Evolutionary conservation across 2,329 filamentous ascomycete genomes (phyloP).

Genomic region (Zymoseptoria brevis): DNA sequence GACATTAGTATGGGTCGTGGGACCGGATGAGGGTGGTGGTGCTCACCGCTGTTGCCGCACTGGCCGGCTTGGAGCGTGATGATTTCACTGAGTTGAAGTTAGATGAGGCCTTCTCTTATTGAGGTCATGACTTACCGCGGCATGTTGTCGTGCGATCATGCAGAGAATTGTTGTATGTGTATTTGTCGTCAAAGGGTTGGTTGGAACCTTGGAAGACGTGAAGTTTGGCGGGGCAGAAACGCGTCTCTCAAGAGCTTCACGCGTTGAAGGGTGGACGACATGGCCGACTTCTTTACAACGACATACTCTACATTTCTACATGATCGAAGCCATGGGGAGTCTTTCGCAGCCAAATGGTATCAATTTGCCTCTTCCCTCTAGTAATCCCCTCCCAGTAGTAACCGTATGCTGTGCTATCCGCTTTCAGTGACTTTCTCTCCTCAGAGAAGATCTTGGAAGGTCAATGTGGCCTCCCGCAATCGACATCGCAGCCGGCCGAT

Average conservation of each 20-base stretch:
- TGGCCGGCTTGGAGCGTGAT: constrained; percentile 99
- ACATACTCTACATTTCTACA: neutral
- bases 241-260: neutral
- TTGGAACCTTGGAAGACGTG: neutral
- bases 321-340: neutral
- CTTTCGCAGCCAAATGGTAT: neutral
- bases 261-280: neutral
- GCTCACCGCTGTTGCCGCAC: constrained; percentile 97
- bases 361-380: neutral
- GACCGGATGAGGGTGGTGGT: neutral
- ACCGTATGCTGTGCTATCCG: neutral
- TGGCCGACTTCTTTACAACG: neutral
- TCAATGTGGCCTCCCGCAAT: neutral
- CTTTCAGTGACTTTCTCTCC: neutral
- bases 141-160: constrained; percentile 1
- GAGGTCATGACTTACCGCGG: constrained; percentile 7
- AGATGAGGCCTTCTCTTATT: neutral
- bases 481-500: neutral
- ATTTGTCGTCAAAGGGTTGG: neutral
- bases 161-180: neutral
- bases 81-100: constrained; percentile 64
- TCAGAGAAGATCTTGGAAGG: neutral
- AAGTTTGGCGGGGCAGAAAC: neutral
- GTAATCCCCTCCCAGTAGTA: neutral
- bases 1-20: constrained; percentile 8